Evolutionary conservation across 176 grass and related monocot genomes (phyloP).

Genomic region (Carex parvula): DNA sequence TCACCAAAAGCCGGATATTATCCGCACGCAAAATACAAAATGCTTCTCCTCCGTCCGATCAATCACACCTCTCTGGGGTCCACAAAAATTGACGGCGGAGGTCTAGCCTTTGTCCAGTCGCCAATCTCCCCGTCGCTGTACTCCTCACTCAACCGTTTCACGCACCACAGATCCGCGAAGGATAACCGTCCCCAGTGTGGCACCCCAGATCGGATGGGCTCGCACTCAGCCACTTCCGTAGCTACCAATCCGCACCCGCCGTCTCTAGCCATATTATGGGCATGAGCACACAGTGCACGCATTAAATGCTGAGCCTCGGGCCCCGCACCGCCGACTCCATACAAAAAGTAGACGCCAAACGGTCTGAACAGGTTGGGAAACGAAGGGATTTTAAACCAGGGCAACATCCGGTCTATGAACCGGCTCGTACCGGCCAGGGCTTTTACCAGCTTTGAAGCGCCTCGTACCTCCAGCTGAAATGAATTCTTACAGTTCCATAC

Average conservation of each 20-base stretch:
- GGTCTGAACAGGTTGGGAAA: constrained; percentile 85
- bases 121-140: constrained; percentile 44
- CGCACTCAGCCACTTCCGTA: constrained; percentile 49
- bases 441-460: constrained; percentile 37
- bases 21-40: neutral
- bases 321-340: constrained; percentile 59
- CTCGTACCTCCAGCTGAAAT: constrained; percentile 76
- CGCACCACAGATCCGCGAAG: constrained; percentile 52
- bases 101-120: constrained; percentile 48
- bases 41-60: neutral
- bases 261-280: constrained; percentile 57
- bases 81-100: constrained; percentile 46
- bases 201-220: constrained; percentile 49
- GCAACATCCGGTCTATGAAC: constrained; percentile 60
- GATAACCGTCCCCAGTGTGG: constrained; percentile 64
- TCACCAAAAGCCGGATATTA: constrained; percentile 1
- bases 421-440: constrained; percentile 52
- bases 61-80: constrained; percentile 52
- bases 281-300: constrained; percentile 58
- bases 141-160: constrained; percentile 44
- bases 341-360: constrained; percentile 86
- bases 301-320: constrained; percentile 27
- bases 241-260: constrained; percentile 67
- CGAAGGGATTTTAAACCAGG: constrained; percentile 80
- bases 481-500: constrained; percentile 86